A percentile compares a stretch with the other conserved stretches of the same genome.
Conservation (phyloP, 345 rosid genomes). For the Clausena lansium region DNA sequence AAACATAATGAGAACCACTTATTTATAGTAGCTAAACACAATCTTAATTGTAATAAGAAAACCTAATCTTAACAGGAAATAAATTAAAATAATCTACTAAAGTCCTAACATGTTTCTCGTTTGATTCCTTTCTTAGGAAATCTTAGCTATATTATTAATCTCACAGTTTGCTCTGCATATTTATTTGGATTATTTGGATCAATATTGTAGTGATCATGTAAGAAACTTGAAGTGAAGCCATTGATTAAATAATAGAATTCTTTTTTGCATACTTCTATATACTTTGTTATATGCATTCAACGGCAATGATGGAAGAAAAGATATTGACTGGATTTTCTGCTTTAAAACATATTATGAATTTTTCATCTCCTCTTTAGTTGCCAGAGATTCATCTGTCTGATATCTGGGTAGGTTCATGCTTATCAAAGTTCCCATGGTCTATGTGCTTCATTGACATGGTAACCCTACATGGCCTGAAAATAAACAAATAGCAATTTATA, state of each 20-base stretch:
- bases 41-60: too few relatives aligned
- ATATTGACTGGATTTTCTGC: background rate
- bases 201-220: background rate
- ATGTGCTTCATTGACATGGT: background rate
- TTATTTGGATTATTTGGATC: background rate
- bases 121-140: background rate
- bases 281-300: background rate
- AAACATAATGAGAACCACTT: too few relatives aligned
- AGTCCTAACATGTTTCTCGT: too few relatives aligned
- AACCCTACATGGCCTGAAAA: background rate
- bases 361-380: background rate
- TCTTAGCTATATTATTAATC: background rate
- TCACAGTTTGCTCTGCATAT: background rate
- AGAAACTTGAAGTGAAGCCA: background rate
- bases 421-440: background rate
- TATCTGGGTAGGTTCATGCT: background rate
- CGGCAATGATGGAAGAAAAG: background rate
- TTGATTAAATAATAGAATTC: background rate
- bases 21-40: too few relatives aligned
- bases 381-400: background rate
- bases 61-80: too few relatives aligned
- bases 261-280: background rate
- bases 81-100: too few relatives aligned
- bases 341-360: background rate
- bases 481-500: background rate